These are phyloP conservation scores for Isatis lusitanica DNA, from an alignment of 441 rosid genomes.

Conservation along the genomic window DNA sequence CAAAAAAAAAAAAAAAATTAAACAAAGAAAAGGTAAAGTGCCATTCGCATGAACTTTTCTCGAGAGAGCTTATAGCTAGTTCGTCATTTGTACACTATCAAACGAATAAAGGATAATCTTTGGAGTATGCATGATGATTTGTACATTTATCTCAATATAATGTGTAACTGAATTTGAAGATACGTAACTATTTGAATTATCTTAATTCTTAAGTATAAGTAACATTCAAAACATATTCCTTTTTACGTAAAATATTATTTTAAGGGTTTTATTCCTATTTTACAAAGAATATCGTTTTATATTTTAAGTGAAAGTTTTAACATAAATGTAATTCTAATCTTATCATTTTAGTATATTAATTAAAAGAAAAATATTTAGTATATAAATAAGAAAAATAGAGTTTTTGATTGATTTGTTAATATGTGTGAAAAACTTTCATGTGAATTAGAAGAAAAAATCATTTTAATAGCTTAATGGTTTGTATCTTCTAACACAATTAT, in stretches of 20 bases:
- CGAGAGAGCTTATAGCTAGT: slow-evolving; percentile 12
- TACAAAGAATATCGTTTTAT: too few relatives aligned
- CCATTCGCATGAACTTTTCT: slow-evolving; percentile 23
- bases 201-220: background rate
- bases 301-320: too few relatives aligned
- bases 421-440: too few relatives aligned
- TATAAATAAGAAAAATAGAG: too few relatives aligned
- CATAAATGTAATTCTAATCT: too few relatives aligned
- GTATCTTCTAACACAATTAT: background rate
- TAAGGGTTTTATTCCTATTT: too few relatives aligned
- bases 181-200: background rate
- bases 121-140: background rate
- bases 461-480: background rate
- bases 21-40: background rate
- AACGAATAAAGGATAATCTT: background rate
- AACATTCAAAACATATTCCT: background rate
- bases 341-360: too few relatives aligned
- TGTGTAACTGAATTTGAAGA: background rate
- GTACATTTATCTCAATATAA: background rate
- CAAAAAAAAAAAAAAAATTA: too few relatives aligned
- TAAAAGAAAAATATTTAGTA: too few relatives aligned
- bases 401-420: too few relatives aligned
- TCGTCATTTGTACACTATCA: background rate
- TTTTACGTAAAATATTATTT: too few relatives aligned
- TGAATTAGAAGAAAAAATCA: too few relatives aligned